Percentiles rank a stretch among this genome's conserved stretches.
Evolutionary conservation across 441 rosid species (phyloP).

Genomic region (Gossypium davidsonii): DNA sequence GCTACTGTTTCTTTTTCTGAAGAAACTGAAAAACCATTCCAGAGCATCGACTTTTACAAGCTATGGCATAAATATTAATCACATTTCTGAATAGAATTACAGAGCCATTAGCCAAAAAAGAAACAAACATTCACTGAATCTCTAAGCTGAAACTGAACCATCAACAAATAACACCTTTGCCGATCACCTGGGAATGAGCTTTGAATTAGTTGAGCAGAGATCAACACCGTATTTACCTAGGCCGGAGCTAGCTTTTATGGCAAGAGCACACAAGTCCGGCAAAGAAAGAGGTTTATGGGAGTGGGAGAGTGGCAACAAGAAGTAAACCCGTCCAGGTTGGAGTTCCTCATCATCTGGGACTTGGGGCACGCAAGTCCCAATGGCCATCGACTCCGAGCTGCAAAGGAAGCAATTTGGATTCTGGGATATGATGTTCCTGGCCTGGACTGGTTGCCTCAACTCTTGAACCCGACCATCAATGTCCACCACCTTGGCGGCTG

Average conservation of each 20-base stretch:
- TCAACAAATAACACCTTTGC: neutral
- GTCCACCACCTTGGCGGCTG: slow-evolving; percentile 20
- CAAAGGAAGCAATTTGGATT: slow-evolving; percentile 32
- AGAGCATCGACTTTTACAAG: neutral
- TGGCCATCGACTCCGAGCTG: slow-evolving; percentile 30
- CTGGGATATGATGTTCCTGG: slow-evolving; percentile 19
- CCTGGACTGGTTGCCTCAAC: slow-evolving; percentile 24
- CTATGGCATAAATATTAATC: neutral
- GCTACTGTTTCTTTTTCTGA: neutral
- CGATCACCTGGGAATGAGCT: slow-evolving; percentile 5
- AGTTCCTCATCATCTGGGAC: slow-evolving; percentile 29
- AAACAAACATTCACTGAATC: neutral
- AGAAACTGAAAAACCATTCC: neutral
- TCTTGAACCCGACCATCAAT: slow-evolving; percentile 27
- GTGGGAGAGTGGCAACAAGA: slow-evolving; percentile 24
- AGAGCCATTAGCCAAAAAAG: neutral
- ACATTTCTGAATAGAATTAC: neutral
- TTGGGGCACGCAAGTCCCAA: slow-evolving; percentile 14
- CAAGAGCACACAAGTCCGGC: slow-evolving; percentile 29
- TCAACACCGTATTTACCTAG: neutral
- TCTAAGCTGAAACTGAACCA: neutral
- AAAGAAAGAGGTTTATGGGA: slow-evolving; percentile 19
- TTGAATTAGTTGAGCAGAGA: neutral
- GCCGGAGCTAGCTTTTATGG: slow-evolving; percentile 32
- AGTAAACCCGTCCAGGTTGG: slow-evolving; percentile 32